A percentile compares a stretch with the other conserved stretches of the same genome.
These are phyloP conservation scores for Hemileccinum impolitum DNA, from an alignment of 768 basidiomycete species.

Conservation along the genomic window DNA sequence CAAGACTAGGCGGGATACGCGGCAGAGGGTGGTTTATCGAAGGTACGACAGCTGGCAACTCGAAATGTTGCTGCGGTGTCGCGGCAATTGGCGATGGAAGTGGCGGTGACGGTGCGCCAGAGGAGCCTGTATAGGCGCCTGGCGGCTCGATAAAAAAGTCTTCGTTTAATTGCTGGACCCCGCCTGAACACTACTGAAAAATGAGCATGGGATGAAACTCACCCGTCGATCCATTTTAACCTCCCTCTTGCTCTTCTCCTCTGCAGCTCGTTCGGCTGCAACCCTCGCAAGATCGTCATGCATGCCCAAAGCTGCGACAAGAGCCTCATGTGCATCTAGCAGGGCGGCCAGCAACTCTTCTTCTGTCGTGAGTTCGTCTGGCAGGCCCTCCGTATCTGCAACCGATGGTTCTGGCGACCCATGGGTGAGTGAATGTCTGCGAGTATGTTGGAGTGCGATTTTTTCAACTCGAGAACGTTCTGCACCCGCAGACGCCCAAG, in stretches of 20 bases:
- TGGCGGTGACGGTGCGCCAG: constrained; percentile 29
- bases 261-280: constrained; percentile 49
- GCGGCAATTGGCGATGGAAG: constrained; percentile 21
- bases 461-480: constrained; percentile 55
- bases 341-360: constrained; percentile 72
- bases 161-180: constrained; percentile 22
- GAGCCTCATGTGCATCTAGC: constrained; percentile 68
- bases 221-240: constrained; percentile 66
- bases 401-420: constrained; percentile 17
- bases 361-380: constrained; percentile 58
- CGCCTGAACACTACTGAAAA: constrained; percentile 18
- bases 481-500: constrained; percentile 85
- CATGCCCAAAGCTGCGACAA: constrained; percentile 64
- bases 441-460: constrained; percentile 13
- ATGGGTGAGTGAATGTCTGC: constrained; percentile 18
- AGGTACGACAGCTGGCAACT: constrained; percentile 29
- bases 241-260: constrained; percentile 71
- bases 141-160: constrained; percentile 22
- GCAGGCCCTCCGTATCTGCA: constrained; percentile 32
- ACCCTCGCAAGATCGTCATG: constrained; percentile 77
- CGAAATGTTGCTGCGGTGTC: constrained; percentile 32
- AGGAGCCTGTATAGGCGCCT: constrained; percentile 21
- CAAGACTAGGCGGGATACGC: constrained; percentile 33
- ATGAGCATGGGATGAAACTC: constrained; percentile 22
- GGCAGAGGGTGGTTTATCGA: constrained; percentile 37